phyloP scores from a whole-genome alignment of 345 rosid genomes.

The Lumnitzera littorea region DNA sequence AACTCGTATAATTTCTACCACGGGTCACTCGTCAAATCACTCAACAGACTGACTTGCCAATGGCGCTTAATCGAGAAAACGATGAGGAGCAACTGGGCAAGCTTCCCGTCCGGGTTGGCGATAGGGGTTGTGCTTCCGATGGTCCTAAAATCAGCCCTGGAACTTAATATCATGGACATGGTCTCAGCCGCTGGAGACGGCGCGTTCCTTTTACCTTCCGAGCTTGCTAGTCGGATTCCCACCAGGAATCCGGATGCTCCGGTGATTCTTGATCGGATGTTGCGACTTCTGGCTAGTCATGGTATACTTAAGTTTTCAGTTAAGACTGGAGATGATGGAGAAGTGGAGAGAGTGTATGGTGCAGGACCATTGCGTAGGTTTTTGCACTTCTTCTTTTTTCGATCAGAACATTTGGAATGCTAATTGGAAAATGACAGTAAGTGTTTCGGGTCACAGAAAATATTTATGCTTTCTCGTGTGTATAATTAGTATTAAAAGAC shows the following conservation, averaged over 20 bases:
- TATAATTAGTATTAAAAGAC: too few species aligned
- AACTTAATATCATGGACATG: constrained; percentile 37
- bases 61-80: too few species aligned
- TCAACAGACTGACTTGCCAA: too few species aligned
- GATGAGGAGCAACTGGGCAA: constrained; percentile 27
- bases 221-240: constrained; percentile 32
- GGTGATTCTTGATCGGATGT: constrained; percentile 19
- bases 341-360: constrained; percentile 23
- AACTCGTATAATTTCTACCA: too few species aligned
- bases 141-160: constrained; percentile 39
- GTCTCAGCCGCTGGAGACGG: constrained; percentile 18
- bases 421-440: not conserved
- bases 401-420: not conserved
- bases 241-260: constrained; percentile 35
- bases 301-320: constrained; percentile 20
- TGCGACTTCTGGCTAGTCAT: constrained; percentile 25
- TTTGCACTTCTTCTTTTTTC: not conserved
- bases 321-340: constrained; percentile 5
- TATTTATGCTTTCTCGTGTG: too few species aligned
- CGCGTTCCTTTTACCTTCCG: constrained; percentile 26
- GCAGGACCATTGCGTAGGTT: constrained; percentile 39
- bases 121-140: constrained; percentile 24
- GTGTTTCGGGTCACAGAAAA: not conserved
- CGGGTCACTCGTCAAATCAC: too few species aligned
- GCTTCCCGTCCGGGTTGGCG: constrained; percentile 29